Base-by-base conservation (phyloP, 2,329 filamentous ascomycete genomes). In the Diaporthe citri region DNA sequence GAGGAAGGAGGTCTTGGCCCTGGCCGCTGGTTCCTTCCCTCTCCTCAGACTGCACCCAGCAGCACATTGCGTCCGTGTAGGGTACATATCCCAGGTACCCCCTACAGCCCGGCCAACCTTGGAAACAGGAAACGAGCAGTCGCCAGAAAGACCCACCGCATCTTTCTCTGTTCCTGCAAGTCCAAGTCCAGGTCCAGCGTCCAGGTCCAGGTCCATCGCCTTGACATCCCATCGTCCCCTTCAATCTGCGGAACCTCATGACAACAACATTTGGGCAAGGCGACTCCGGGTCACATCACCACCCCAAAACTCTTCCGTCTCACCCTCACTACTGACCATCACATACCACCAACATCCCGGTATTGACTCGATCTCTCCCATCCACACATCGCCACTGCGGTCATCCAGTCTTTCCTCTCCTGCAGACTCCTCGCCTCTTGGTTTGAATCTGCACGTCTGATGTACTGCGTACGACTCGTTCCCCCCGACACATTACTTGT, bases 381-480 rank as follows among this genome's bases (percentile, higher is more conserved):
- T n/a, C 34, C 74, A 59, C 39, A 20, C 67, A 39, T 70, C 28
- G 57, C 46, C 66, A 56, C 66, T 71, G 66, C 59, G 72, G 51
- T 74, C 67, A 74, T 69, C 67, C 39, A 71, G 48, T 71, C 66
- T 70, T 51, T 60, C 20, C 34, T 17, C 34, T 66, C 62, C 55
- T 72, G 71, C 46, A 72, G 55, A 72, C 5, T 43, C 25, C 43
- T 64, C 41, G 69, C 43, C 69, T 75, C 72, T 60, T 36, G 31
- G 25, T 62, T 55, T 25, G 46, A 52, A 39, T 67, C 64, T 52
- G 64, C 64, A 56, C 71, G 71, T 75, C 70, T 73, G 74, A 73
- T 70, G 70, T 67, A 15, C 34, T 67, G 64, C 28, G 57, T 74
- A 71, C 74, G 67, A 76, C 66, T 74, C 72, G 72, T 72, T 74